These are phyloP conservation scores for Potentilla sterilis DNA, from an alignment of 306 rosid species.

Conservation along the genomic window DNA sequence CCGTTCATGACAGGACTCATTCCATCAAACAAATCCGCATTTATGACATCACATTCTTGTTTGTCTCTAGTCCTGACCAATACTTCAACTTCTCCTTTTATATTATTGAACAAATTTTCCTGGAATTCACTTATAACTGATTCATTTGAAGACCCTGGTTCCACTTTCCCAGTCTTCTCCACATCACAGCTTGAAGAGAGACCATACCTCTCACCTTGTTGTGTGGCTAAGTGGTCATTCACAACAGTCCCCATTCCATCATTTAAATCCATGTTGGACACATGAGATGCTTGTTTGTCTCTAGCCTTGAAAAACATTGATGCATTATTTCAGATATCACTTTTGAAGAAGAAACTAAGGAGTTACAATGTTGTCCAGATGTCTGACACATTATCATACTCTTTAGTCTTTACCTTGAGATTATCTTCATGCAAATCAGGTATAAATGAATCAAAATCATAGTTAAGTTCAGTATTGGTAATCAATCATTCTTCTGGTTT, in stretches of 20 bases:
- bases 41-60: conserved; percentile 29
- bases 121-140: conserved; percentile 29
- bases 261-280: conserved; percentile 30
- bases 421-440: conserved; percentile 30
- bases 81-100: conserved; percentile 34
- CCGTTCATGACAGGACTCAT: conserved; percentile 23
- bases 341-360: not conserved
- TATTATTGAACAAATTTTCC: conserved; percentile 27
- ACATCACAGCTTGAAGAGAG: conserved; percentile 17
- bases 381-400: not conserved
- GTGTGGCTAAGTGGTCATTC: conserved; percentile 27
- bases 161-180: conserved; percentile 33
- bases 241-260: conserved; percentile 26
- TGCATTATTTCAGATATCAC: not conserved
- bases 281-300: conserved; percentile 29
- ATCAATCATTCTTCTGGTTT: conserved; percentile 31
- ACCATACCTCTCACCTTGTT: conserved; percentile 25
- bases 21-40: conserved; percentile 25
- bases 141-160: conserved; percentile 25
- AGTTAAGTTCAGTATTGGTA: conserved; percentile 28
- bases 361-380: not conserved
- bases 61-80: conserved; percentile 9
- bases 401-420: conserved; percentile 22
- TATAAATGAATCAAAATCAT: conserved; percentile 23
- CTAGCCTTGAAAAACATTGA: conserved; percentile 34